These are phyloP conservation scores for Cladosporium sp. DNA, from an alignment of 2,329 filamentous ascomycete species.

Conservation along the genomic window DNA sequence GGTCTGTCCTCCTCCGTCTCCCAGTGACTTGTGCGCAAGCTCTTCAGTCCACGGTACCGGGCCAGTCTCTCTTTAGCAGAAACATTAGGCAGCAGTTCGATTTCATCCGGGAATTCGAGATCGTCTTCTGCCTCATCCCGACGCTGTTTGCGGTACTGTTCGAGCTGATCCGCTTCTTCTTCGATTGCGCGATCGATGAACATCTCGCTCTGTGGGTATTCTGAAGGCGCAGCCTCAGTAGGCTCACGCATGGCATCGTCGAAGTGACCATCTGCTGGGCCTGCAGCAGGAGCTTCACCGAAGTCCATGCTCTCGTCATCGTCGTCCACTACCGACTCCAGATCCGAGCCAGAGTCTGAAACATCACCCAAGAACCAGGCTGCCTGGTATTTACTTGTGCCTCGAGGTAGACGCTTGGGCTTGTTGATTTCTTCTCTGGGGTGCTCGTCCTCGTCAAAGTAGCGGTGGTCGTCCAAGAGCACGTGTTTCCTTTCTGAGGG, in stretches of 20 bases:
- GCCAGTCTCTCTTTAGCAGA: conserved; percentile 81
- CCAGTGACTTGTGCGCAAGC: conserved; percentile 82
- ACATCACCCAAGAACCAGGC: conserved; percentile 88
- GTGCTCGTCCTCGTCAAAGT: conserved; percentile 86
- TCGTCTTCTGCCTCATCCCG: conserved; percentile 84
- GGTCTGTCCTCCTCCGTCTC: conserved; percentile 82
- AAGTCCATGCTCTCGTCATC: conserved; percentile 58
- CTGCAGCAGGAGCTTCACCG: conserved; percentile 49
- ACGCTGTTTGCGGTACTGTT: conserved; percentile 75
- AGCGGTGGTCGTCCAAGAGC: conserved; percentile 92
- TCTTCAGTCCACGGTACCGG: conserved; percentile 89
- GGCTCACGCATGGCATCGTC: conserved; percentile 51
- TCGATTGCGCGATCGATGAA: conserved; percentile 78
- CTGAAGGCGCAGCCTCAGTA: conserved; percentile 67
- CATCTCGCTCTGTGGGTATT: conserved; percentile 92
- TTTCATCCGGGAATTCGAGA: conserved; percentile 94
- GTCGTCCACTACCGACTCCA: conserved; percentile 64
- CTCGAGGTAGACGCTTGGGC: conserved; percentile 78
- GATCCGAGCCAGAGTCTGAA: conserved; percentile 81
- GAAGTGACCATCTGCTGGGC: conserved; percentile 75
- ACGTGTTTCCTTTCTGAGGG: conserved; percentile 71
- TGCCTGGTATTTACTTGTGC: conserved; percentile 90
- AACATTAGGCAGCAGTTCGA: conserved; percentile 87
- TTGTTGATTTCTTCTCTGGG: conserved; percentile 54
- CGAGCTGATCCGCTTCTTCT: conserved; percentile 80